These are phyloP conservation scores for Angomonas desouzai DNA, from an alignment of 208 protist genomes.

Conservation along the genomic window DNA sequence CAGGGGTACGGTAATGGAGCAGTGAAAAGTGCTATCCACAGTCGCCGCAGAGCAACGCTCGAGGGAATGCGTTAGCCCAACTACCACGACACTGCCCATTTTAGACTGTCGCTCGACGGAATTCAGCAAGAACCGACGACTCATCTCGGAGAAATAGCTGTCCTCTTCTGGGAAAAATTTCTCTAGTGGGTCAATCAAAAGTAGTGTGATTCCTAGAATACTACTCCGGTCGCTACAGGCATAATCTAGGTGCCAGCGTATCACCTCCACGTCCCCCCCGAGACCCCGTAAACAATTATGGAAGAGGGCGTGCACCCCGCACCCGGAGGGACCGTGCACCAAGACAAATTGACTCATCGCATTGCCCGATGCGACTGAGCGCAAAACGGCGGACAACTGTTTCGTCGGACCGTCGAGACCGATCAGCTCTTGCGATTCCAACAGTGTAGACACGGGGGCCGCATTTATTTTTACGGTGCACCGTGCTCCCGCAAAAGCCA, in stretches of 20 bases:
- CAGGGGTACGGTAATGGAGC: not conserved
- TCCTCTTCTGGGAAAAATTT: conserved; percentile 42
- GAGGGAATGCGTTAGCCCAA: not conserved
- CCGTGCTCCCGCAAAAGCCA: conserved; percentile 39
- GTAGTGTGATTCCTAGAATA: conserved; percentile 20
- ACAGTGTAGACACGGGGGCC: no score
- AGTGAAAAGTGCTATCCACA: not conserved
- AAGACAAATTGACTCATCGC: conserved; percentile 38
- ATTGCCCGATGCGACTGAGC: conserved; percentile 14
- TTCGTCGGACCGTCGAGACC: conserved; percentile 32
- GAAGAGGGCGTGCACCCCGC: conserved; percentile 41
- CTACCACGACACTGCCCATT: not conserved
- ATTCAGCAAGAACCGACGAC: conserved; percentile 20
- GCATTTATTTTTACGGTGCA: conserved; percentile 58
- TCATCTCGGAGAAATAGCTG: conserved; percentile 33
- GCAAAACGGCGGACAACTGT: conserved; percentile 25
- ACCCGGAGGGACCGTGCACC: conserved; percentile 44
- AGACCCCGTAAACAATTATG: conserved; percentile 20
- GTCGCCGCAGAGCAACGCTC: not conserved
- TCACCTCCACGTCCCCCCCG: conserved; percentile 14
- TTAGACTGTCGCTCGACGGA: not conserved
- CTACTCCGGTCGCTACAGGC: conserved; percentile 7
- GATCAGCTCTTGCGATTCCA: conserved; percentile 10
- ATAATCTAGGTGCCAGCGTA: conserved; percentile 37
- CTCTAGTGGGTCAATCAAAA: conserved; percentile 33